Evolutionary conservation across 495 filamentous ascomycete genomes (phyloP).

Genomic region (Pyrenopolyporus hunteri): DNA sequence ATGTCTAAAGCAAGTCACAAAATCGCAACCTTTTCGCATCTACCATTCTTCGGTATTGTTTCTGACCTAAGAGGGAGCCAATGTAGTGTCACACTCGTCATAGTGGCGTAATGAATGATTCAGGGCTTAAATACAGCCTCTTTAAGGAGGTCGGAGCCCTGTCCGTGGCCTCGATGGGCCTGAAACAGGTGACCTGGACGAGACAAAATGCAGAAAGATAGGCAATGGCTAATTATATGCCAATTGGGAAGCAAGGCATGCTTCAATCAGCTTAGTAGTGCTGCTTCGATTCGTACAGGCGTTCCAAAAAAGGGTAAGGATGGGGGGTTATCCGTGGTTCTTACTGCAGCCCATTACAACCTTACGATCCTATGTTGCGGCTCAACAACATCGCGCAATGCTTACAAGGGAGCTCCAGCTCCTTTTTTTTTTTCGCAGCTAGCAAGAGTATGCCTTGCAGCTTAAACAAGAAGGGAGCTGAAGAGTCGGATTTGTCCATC

Average conservation of each 20-base stretch:
- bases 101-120: not conserved
- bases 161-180: not conserved
- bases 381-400: slow-evolving; percentile 20
- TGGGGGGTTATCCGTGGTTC: slow-evolving; percentile 5
- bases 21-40: not conserved
- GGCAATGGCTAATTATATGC: slow-evolving; percentile 7
- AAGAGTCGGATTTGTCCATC: slow-evolving; percentile 6
- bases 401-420: not conserved
- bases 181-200: not conserved
- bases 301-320: slow-evolving; percentile 5
- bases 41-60: not conserved
- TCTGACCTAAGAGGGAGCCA: not conserved
- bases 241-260: not conserved
- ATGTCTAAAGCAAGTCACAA: not conserved
- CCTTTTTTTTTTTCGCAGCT: not conserved
- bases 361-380: slow-evolving; percentile 8
- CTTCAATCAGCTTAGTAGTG: slow-evolving; percentile 8
- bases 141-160: not conserved
- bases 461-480: not conserved
- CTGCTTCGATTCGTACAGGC: not conserved
- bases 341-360: slow-evolving; percentile 26
- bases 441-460: not conserved
- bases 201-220: not conserved
- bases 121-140: not conserved
- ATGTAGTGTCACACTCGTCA: not conserved